phyloP scores from a whole-genome alignment of 192 early-diverging fungal species.

The Podila clonocystis region DNA sequence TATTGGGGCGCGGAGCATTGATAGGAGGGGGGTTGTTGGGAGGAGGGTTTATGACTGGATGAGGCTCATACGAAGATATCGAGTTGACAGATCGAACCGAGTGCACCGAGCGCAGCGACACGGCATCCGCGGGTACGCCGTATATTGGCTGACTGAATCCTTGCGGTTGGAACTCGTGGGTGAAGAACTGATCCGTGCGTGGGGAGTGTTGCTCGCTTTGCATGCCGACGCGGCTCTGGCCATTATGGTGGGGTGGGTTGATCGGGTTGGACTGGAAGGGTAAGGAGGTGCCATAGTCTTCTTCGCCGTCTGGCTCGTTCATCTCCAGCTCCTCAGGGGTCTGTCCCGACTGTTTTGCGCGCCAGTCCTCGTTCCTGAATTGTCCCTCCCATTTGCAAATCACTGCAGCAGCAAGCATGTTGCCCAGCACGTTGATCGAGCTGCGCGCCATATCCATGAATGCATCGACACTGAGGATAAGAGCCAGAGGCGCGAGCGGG shows the following conservation, averaged over 20 bases:
- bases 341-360: constrained; percentile 10
- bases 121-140: not conserved
- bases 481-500: constrained; percentile 60
- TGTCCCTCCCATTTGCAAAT: constrained; percentile 74
- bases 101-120: constrained; percentile 2
- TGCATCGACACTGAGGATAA: constrained; percentile 75
- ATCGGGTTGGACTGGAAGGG: not conserved
- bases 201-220: not conserved
- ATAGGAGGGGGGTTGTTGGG: no score
- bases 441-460: constrained; percentile 80
- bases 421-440: constrained; percentile 72
- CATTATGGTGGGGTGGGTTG: not conserved
- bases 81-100: constrained; percentile 2
- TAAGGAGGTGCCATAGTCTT: not conserved
- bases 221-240: not conserved
- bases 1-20: no score
- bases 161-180: no score
- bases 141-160: not conserved
- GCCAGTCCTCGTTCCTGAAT: constrained; percentile 63
- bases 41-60: not conserved
- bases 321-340: constrained; percentile 22
- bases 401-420: constrained; percentile 70
- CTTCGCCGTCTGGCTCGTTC: constrained; percentile 16
- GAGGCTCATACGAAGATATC: not conserved
- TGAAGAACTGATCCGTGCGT: not conserved